Conservation (phyloP, 495 filamentous ascomycete genomes). For the Neurospora hispaniola region DNA sequence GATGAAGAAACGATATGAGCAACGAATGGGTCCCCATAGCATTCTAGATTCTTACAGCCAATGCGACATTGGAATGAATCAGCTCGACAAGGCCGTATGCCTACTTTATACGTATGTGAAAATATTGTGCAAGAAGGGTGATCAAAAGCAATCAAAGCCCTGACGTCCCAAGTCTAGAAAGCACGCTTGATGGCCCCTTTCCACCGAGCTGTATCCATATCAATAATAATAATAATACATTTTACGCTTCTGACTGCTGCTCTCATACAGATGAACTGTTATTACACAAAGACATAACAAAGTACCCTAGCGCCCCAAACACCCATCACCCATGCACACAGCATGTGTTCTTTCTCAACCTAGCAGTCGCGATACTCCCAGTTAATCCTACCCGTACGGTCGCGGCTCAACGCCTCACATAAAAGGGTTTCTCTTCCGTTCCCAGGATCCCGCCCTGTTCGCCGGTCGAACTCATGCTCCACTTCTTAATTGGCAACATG, state of each 20-base stretch:
- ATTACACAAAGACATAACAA: background rate
- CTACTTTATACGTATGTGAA: constrained; percentile 3
- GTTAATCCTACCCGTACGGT: too few species aligned
- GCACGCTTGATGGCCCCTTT: background rate
- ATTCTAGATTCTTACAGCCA: background rate
- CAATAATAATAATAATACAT: background rate
- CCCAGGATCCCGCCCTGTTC: constrained; percentile 44
- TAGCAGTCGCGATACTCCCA: too few species aligned
- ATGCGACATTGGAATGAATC: background rate
- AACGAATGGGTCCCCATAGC: background rate
- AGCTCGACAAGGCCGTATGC: background rate
- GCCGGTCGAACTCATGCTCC: constrained; percentile 58
- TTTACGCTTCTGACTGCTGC: background rate
- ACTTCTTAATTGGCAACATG: constrained; percentile 54
- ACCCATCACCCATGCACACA: background rate
- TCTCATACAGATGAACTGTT: background rate
- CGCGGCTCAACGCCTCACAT: constrained; percentile 11
- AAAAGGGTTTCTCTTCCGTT: constrained; percentile 19
- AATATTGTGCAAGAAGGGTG: constrained; percentile 17
- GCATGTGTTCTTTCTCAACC: constrained; percentile 15
- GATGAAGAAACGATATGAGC: background rate
- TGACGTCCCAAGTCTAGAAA: constrained; percentile 1
- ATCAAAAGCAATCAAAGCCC: constrained; percentile 4
- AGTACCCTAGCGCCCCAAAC: background rate
- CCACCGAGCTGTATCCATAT: background rate